Conservation (phyloP, 129 eudicot species). For the Kitagawia praeruptora region DNA sequence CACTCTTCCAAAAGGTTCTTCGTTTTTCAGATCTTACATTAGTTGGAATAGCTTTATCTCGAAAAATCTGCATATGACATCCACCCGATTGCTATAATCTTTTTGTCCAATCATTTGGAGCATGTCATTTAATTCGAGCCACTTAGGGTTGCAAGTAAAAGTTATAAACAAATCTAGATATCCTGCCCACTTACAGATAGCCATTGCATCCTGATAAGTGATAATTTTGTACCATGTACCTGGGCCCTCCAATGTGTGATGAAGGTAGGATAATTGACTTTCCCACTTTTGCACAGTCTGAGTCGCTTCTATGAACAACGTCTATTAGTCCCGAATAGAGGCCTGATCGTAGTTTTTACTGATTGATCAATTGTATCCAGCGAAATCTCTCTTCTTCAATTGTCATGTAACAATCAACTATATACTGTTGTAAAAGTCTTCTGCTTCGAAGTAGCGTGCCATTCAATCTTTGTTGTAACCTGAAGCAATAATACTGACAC, state of each 20-base stretch:
- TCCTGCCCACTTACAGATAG: slow-evolving; percentile 7
- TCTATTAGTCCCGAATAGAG: too few relatives aligned
- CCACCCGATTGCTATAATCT: not conserved
- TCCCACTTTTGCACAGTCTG: too few relatives aligned
- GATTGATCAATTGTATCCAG: too few relatives aligned
- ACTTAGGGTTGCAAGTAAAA: not conserved
- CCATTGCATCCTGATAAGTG: slow-evolving; percentile 13
- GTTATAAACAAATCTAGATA: not conserved
- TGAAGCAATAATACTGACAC: not conserved
- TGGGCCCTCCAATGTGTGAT: not conserved
- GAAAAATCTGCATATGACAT: not conserved
- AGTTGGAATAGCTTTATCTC: not conserved
- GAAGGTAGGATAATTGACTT: slow-evolving; percentile 2
- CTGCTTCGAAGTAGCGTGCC: too few relatives aligned
- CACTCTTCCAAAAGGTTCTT: not conserved
- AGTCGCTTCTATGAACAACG: too few relatives aligned
- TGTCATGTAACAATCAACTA: too few relatives aligned
- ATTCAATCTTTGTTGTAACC: too few relatives aligned
- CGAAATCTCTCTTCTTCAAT: too few relatives aligned
- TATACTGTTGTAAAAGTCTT: too few relatives aligned
- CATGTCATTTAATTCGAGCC: not conserved
- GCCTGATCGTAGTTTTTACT: too few relatives aligned
- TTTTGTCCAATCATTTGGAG: not conserved
- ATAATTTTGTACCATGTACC: slow-evolving; percentile 3
- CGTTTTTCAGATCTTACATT: not conserved